Percentiles rank a stretch among this genome's conserved stretches.
Conservation (phyloP, 768 basidiomycete genomes). For the Mycena chlorophos region DNA sequence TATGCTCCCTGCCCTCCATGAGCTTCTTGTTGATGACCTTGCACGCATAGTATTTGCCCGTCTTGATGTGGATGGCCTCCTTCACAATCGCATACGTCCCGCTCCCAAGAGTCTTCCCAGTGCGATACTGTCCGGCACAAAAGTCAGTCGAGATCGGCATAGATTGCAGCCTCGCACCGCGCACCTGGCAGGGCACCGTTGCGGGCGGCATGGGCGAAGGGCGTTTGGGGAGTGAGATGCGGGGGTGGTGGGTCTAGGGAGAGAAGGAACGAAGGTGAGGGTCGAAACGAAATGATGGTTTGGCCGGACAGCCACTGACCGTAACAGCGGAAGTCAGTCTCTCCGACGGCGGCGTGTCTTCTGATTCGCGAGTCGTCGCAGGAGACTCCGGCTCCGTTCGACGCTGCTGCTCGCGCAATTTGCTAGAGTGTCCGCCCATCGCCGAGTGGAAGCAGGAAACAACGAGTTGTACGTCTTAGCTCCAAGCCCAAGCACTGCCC, state of each 20-base stretch:
- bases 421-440: neutral
- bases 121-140: constrained; percentile 62
- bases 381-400: neutral
- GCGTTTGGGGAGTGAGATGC: neutral
- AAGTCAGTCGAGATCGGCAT: neutral
- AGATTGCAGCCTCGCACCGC: constrained; percentile 6
- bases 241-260: neutral
- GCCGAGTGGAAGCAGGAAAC: neutral
- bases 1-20: constrained; percentile 96
- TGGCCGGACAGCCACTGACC: neutral
- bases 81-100: constrained; percentile 96
- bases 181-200: constrained; percentile 51
- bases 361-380: neutral
- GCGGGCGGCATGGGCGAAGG: constrained; percentile 16
- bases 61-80: constrained; percentile 93
- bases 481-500: neutral
- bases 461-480: neutral
- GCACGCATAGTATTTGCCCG: constrained; percentile 92
- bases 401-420: neutral
- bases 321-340: neutral
- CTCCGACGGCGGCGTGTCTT: neutral
- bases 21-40: constrained; percentile 99
- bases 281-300: neutral
- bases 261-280: neutral
- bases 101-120: constrained; percentile 84